These are phyloP conservation scores for Mitragyna speciosa DNA, from an alignment of 257 asterid species.

Conservation along the genomic window DNA sequence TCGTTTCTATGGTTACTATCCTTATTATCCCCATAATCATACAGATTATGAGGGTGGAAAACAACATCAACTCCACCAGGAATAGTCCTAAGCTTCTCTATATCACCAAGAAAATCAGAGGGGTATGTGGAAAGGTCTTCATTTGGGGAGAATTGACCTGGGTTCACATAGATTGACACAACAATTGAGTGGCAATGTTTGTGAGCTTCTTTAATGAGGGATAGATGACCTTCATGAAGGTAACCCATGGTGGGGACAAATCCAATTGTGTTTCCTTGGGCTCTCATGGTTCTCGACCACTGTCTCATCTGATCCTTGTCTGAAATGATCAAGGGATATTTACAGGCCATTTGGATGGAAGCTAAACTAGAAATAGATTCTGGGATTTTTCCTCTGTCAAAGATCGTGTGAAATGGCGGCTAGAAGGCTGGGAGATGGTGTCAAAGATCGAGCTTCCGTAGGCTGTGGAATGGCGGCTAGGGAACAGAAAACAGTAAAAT, in stretches of 20 bases:
- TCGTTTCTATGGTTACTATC: neutral
- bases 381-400: neutral
- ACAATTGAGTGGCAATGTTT: conserved; percentile 55
- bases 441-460: too few species aligned
- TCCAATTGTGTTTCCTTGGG: conserved; percentile 62
- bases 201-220: conserved; percentile 62
- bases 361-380: neutral
- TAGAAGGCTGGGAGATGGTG: too few species aligned
- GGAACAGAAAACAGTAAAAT: too few species aligned
- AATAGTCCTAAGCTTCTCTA: conserved; percentile 49
- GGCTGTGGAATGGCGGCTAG: too few species aligned
- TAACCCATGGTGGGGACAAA: conserved; percentile 94
- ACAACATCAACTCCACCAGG: conserved; percentile 78
- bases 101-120: conserved; percentile 73
- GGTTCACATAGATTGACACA: conserved; percentile 84
- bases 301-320: conserved; percentile 66
- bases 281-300: conserved; percentile 74
- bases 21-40: conserved; percentile 49
- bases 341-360: conserved; percentile 37
- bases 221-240: conserved; percentile 89
- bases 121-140: conserved; percentile 98
- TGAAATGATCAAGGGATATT: conserved; percentile 57
- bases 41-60: conserved; percentile 70
- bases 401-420: neutral
- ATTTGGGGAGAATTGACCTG: conserved; percentile 86